Evolutionary conservation across 1,284 basidiomycete species (phyloP), one percentile per base, ranked within the genome.

Genomic region (Moniliophthora roreri): DNA sequence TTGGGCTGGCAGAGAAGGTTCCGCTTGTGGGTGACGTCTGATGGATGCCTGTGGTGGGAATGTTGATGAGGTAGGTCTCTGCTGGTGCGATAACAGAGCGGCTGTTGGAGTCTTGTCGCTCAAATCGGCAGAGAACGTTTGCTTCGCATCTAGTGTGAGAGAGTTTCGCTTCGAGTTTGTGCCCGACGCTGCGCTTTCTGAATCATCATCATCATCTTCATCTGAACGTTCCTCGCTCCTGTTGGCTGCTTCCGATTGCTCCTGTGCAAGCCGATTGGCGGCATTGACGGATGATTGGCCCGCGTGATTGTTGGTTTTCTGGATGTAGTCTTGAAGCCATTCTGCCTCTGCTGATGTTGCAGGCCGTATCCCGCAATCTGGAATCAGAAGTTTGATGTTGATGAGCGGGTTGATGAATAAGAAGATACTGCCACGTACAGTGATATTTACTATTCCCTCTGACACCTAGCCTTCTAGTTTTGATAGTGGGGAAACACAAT

Each of bases 401-500:
- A 59, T 69, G 63, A 56, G 58, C 64, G 63, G 55, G 60, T 53
- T 48, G 60, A 69, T 59, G 62, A 58, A 60, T 58, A 50, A 58
- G 58, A 54, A 59, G 58, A 58, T 58, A 57, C 53, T 56, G 58
- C 62, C 58, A 80, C 86, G 65, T 62, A 92, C 90, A 93, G 69
- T 93, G 91, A 74, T 93, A 93, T 78, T 93, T 93, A 74, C 86
- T 93, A 75, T 95, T 94, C 52, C 93, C 93, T 68, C 93, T 78
- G 53, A 93, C 92, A 54, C 93, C 93, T 54, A 96, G 72, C 54
- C 94, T 86, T 60, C 94, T 81, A 42, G 93, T 96, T 80, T 93
- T 94, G 80, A 97, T 94, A 60, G 89, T 90, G 42, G 92, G 91
- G 74, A 93, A 97, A 69, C 91, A 93, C 53, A 91, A 82, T 58